Evolutionary conservation across 306 rosid genomes (phyloP).

Genomic region (Lathyrus tuberosus): DNA sequence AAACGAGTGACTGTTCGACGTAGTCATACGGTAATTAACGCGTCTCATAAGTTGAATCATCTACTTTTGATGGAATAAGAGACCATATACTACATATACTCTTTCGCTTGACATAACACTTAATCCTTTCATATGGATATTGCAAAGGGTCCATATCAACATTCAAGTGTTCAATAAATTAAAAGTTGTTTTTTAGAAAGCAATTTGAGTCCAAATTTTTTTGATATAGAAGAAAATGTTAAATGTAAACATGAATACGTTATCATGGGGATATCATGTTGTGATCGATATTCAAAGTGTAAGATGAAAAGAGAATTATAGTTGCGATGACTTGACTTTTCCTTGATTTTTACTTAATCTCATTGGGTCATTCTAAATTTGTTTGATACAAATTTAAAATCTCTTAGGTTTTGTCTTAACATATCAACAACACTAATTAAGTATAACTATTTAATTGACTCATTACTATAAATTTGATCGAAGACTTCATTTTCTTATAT

Average conservation of each 20-base stretch:
- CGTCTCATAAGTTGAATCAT: too few species aligned
- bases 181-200: too few species aligned
- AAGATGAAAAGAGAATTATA: neutral
- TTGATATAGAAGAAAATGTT: neutral
- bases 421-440: neutral
- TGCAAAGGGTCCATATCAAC: too few species aligned
- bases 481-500: neutral
- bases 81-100: too few species aligned
- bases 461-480: neutral
- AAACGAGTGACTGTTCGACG: too few species aligned
- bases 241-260: neutral
- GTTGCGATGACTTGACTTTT: constrained; percentile 35
- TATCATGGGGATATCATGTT: neutral
- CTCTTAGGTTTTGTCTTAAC: neutral
- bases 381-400: constrained; percentile 17
- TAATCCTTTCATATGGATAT: too few species aligned
- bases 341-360: constrained; percentile 17
- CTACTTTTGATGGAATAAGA: too few species aligned
- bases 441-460: neutral
- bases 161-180: too few species aligned
- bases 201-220: neutral
- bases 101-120: too few species aligned
- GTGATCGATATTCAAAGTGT: neutral
- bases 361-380: neutral
- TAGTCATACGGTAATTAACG: too few species aligned